These are phyloP conservation scores for Ogataea thermomethanolica DNA, from an alignment of 805 yeast genomes.

Conservation along the genomic window DNA sequence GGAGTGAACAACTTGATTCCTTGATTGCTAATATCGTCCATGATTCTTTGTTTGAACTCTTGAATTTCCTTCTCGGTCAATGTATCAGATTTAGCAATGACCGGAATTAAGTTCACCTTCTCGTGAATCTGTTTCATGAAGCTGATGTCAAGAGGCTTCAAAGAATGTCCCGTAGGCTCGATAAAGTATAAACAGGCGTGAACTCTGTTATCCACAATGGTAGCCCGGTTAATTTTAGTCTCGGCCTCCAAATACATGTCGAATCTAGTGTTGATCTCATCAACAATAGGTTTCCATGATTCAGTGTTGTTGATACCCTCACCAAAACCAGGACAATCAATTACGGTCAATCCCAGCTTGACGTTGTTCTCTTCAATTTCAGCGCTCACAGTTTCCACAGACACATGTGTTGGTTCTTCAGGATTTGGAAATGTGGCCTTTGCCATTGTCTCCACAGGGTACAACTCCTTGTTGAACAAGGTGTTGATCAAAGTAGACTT, in stretches of 20 bases:
- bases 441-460: conserved; percentile 31
- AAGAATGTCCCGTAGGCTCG: conserved; percentile 95
- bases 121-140: conserved; percentile 85
- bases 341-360: conserved; percentile 73
- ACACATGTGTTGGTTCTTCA: conserved; percentile 45
- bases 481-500: conserved; percentile 91
- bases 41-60: conserved; percentile 71
- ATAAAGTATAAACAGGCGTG: conserved; percentile 93
- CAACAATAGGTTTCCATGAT: conserved; percentile 87
- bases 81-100: conserved; percentile 93
- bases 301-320: conserved; percentile 77
- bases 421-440: conserved; percentile 38
- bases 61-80: conserved; percentile 81
- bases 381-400: conserved; percentile 57
- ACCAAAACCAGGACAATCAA: conserved; percentile 94
- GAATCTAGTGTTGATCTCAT: conserved; percentile 81
- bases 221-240: conserved; percentile 71
- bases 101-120: conserved; percentile 90
- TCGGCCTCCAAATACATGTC: conserved; percentile 89
- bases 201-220: conserved; percentile 74
- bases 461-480: conserved; percentile 68
- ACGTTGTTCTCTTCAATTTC: conserved; percentile 94
- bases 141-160: conserved; percentile 83
- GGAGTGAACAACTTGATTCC: conserved; percentile 77
- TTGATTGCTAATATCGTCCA: conserved; percentile 72